These are phyloP conservation scores for Fusarium nygamai DNA, from an alignment of 2,329 filamentous ascomycete species.

Conservation along the genomic window DNA sequence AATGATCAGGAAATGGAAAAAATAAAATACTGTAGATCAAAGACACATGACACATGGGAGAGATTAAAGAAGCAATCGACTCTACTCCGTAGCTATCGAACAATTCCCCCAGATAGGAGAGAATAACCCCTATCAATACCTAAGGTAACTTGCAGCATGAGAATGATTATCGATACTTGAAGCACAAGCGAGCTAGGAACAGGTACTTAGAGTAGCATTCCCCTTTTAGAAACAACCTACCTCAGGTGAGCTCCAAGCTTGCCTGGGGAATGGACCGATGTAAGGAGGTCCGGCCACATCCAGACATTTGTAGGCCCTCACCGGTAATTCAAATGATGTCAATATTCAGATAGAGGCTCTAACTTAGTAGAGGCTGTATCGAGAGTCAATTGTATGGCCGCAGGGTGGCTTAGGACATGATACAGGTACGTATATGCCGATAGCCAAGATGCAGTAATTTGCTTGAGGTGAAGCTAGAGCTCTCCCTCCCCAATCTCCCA, in stretches of 20 bases:
- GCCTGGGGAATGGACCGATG: conserved; percentile 14
- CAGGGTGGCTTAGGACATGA: not conserved
- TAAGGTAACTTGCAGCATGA: not conserved
- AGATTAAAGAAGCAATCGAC: not conserved
- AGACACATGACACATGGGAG: not conserved
- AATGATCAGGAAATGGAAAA: not conserved
- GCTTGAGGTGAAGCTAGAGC: conserved; percentile 31
- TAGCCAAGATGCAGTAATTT: conserved; percentile 30
- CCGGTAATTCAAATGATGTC: not conserved
- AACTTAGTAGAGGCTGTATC: not conserved
- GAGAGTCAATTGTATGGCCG: not conserved
- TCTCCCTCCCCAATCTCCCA: conserved; percentile 42
- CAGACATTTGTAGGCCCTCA: not conserved
- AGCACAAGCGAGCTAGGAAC: conserved; percentile 19
- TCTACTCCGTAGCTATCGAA: not conserved
- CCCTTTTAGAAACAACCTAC: conserved; percentile 34
- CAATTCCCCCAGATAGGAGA: conserved; percentile 1
- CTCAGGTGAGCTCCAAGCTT: conserved; percentile 23
- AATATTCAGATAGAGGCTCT: not conserved
- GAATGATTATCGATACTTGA: conserved; percentile 13
- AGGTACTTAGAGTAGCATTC: conserved; percentile 23
- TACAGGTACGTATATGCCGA: not conserved
- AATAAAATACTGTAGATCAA: not conserved
- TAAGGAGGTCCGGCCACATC: conserved; percentile 12
- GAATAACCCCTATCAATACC: conserved; percentile 11